Conservation (phyloP, 208 protist species). For the Leishmania major region DNA sequence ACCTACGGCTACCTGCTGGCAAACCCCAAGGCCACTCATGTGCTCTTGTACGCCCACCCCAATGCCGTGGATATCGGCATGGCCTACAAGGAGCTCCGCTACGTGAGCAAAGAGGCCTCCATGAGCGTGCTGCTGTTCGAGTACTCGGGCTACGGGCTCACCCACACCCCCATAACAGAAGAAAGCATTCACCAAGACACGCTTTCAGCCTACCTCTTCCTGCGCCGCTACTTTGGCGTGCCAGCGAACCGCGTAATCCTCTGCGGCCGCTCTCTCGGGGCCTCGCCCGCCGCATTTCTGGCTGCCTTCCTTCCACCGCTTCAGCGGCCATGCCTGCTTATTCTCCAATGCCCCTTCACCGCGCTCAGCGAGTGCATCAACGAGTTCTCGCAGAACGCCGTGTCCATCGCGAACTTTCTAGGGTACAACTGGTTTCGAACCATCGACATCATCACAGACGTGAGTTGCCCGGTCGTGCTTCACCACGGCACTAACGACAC, state of each 20-base stretch:
- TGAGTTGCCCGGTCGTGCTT: conserved; percentile 79
- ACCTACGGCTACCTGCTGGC: conserved; percentile 62
- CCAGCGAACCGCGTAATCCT: conserved; percentile 63
- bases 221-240: conserved; percentile 50
- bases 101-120: conserved; percentile 53
- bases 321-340: conserved; percentile 53
- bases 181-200: conserved; percentile 65
- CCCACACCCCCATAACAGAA: conserved; percentile 53
- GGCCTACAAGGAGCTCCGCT: conserved; percentile 68
- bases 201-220: conserved; percentile 70
- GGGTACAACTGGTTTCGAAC: conserved; percentile 87
- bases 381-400: conserved; percentile 60
- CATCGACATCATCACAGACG: conserved; percentile 72
- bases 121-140: conserved; percentile 76
- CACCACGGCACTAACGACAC: conserved; percentile 83
- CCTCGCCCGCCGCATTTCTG: conserved; percentile 57
- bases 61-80: conserved; percentile 88
- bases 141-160: conserved; percentile 86
- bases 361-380: conserved; percentile 79
- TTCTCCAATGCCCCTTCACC: conserved; percentile 80
- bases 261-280: conserved; percentile 84
- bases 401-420: conserved; percentile 68
- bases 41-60: conserved; percentile 84
- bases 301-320: conserved; percentile 40
- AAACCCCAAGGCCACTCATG: conserved; percentile 53